Percentiles rank a stretch among this genome's conserved stretches.
These are phyloP conservation scores for Nicotiana rustica DNA, from an alignment of 305 asterid species.

Conservation along the genomic window DNA sequence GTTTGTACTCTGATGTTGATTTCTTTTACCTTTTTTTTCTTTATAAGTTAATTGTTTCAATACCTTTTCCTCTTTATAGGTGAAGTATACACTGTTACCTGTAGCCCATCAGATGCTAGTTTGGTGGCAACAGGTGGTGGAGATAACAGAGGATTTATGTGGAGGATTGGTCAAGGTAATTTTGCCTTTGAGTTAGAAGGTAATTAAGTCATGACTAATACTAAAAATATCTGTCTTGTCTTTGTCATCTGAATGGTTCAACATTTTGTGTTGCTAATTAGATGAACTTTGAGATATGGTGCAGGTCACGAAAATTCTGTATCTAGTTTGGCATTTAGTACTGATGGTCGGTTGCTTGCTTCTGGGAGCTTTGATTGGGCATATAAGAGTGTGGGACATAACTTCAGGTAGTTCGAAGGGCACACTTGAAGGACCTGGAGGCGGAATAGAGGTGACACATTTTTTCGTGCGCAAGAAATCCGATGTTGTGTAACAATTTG, in stretches of 20 bases:
- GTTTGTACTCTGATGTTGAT: not conserved
- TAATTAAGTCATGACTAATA: constrained; percentile 34
- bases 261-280: not conserved
- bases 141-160: constrained; percentile 82
- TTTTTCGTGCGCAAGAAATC: constrained; percentile 25
- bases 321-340: constrained; percentile 70
- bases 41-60: not conserved
- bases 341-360: constrained; percentile 76
- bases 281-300: constrained; percentile 31
- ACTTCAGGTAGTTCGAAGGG: constrained; percentile 53
- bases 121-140: constrained; percentile 94
- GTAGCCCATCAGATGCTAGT: constrained; percentile 74
- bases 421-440: constrained; percentile 78
- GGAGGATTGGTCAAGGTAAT: constrained; percentile 73
- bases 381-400: constrained; percentile 74
- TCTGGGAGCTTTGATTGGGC: constrained; percentile 85
- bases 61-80: constrained; percentile 47
- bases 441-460: constrained; percentile 73
- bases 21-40: not conserved
- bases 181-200: constrained; percentile 79
- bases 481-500: not conserved
- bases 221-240: not conserved
- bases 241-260: not conserved
- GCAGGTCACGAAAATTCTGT: constrained; percentile 82
- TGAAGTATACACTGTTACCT: constrained; percentile 68